phyloP scores from a whole-genome alignment of 1,139 yeast species.

The Suhomyces bolitotheri region DNA sequence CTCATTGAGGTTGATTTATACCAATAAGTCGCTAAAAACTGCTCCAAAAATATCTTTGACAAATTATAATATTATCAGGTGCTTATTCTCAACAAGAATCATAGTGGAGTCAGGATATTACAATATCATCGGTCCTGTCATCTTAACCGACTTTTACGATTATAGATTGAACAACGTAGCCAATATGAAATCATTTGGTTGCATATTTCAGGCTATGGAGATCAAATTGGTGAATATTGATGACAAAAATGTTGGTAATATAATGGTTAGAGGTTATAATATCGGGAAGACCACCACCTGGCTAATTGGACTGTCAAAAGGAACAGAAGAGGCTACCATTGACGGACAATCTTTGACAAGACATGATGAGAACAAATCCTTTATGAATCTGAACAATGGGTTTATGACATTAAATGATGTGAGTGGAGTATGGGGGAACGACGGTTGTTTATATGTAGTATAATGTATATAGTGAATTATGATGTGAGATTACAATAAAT shows the following conservation, averaged over 20 bases:
- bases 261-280: conserved; percentile 64
- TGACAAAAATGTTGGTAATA: conserved; percentile 44
- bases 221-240: conserved; percentile 42
- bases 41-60: conserved; percentile 22
- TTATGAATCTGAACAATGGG: conserved; percentile 51
- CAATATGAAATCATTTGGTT: conserved; percentile 36
- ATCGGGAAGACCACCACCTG: conserved; percentile 51
- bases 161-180: conserved; percentile 43
- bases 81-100: conserved; percentile 50
- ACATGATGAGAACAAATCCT: conserved; percentile 26
- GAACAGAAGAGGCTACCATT: conserved; percentile 13
- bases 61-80: conserved; percentile 45
- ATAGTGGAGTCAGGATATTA: conserved; percentile 52
- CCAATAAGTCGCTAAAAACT: conserved; percentile 27
- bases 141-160: conserved; percentile 62
- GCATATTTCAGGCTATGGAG: conserved; percentile 52
- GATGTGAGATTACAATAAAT: background rate
- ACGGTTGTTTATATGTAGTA: conserved; percentile 65
- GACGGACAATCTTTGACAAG: conserved; percentile 5
- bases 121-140: conserved; percentile 57
- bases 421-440: conserved; percentile 64
- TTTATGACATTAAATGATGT: conserved; percentile 55
- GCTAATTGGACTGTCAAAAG: conserved; percentile 12
- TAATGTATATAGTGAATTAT: conserved; percentile 10
- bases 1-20: conserved; percentile 42